Evolutionary conservation across 2,329 filamentous ascomycete species (phyloP), one percentile per base, ranked within the genome.

Genomic region (Exophiala oligosperma): DNA sequence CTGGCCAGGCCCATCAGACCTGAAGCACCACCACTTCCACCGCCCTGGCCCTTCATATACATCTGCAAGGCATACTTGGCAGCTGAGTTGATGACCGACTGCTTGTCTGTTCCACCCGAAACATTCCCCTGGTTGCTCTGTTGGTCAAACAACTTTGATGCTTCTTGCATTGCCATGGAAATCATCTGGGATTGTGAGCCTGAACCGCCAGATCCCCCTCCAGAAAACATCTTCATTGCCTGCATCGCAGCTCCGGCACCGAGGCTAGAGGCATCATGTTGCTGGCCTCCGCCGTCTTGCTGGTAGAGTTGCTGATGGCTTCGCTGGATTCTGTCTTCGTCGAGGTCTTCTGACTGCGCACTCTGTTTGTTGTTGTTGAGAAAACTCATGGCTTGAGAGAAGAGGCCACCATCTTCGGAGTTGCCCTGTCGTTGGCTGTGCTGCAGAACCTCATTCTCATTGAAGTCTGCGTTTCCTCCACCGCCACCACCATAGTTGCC

Each of bases 51-150:
- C 83, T 96, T 92, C 79, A 95, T 77, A 74, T 92, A 96, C 84
- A 96, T 89, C 83, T 96, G 92, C 67, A 96, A 74, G 2, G 92
- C 92, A 83, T 90, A 88, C 80, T 96, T 87, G 1, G 86, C 92
- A 2, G 92, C 92, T 72, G 86, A 80, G 71, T 89, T 85, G 48
- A 97, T 79, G 50, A 86, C 91, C 49, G 85, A 86, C 75, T 96
- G 85, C 83, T 96, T 96, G 75, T 84, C 89, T 4, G 88, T 83
- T 26, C 81, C 59, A 74, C 77, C 69, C 66, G 82, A 78, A 60
- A 80, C 80, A 64, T 82, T 83, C 21, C 84, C 85, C 68, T 78
- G 73, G 11, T 73, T 71, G 59, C 74, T 74, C 74, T 87, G 84
- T 74, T 86, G 72, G 66, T 87, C 83, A 71, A 85, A 87, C 61